Evolutionary conservation across 768 basidiomycete species (phyloP).

Genomic region (Kwoniella mangroviensis): DNA sequence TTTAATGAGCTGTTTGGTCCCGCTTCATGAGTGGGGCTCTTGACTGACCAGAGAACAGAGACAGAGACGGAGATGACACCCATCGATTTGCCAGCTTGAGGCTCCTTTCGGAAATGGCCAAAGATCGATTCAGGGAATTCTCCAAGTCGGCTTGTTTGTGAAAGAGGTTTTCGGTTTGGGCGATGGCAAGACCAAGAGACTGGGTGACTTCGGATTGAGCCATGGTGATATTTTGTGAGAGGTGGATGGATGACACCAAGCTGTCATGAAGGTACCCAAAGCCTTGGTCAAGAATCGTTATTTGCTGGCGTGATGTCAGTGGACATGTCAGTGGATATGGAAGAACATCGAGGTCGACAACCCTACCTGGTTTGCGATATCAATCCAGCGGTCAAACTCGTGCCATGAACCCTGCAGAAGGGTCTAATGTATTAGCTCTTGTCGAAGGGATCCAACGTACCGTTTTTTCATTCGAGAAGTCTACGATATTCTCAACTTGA

Average conservation of each 20-base stretch:
- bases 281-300: neutral
- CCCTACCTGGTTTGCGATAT: neutral
- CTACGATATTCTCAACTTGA: neutral
- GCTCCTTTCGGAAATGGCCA: neutral
- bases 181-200: neutral
- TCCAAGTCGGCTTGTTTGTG: neutral
- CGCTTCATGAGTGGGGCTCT: neutral
- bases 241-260: neutral
- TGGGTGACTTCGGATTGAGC: slow-evolving; percentile 3
- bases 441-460: neutral
- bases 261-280: neutral
- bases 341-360: neutral
- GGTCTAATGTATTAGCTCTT: neutral
- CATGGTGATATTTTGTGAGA: slow-evolving; percentile 6
- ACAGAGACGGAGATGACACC: neutral
- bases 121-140: slow-evolving; percentile 5
- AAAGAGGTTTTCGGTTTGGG: neutral
- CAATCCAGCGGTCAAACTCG: neutral
- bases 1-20: neutral
- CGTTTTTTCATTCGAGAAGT: neutral
- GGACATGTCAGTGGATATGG: neutral
- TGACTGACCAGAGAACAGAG: slow-evolving; percentile 15
- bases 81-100: neutral
- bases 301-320: neutral
- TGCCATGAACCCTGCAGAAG: neutral